Conservation (phyloP, 768 basidiomycete species). For the Gelatoporia subvermispora region DNA sequence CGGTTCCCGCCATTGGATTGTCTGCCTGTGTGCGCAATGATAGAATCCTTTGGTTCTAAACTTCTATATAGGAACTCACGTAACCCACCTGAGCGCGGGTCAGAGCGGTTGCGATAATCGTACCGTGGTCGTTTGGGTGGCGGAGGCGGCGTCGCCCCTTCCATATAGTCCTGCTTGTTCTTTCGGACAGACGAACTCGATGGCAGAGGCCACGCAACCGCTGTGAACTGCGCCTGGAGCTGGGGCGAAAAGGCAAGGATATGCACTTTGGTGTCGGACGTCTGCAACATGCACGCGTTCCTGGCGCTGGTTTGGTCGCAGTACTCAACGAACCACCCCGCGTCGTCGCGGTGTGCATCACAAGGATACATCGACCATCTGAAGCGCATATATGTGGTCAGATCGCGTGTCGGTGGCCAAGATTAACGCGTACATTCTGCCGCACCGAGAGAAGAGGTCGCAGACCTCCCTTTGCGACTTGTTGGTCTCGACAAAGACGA, state of each 20-base stretch:
- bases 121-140: too few species aligned
- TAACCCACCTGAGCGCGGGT: neutral
- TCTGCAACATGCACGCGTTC: constrained; percentile 4
- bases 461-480: constrained; percentile 17
- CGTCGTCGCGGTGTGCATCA: neutral
- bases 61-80: too few species aligned
- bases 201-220: constrained; percentile 2
- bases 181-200: too few species aligned
- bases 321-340: constrained; percentile 20
- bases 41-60: too few species aligned
- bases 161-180: too few species aligned
- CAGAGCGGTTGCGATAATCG: too few species aligned
- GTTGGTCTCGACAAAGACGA: constrained; percentile 24
- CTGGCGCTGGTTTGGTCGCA: constrained; percentile 6
- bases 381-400: constrained; percentile 2
- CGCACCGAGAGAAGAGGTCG: constrained; percentile 9
- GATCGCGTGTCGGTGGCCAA: constrained; percentile 3
- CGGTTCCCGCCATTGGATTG: too few species aligned
- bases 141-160: too few species aligned
- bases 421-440: constrained; percentile 16
- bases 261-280: constrained; percentile 6
- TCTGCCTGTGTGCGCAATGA: too few species aligned
- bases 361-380: neutral
- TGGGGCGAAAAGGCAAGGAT: constrained; percentile 8
- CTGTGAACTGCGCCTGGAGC: constrained; percentile 12